Evolutionary conservation across 192 early-diverging fungal species (phyloP), one percentile per base, ranked within the genome.

Genomic region (Geranomyces variabilis): DNA sequence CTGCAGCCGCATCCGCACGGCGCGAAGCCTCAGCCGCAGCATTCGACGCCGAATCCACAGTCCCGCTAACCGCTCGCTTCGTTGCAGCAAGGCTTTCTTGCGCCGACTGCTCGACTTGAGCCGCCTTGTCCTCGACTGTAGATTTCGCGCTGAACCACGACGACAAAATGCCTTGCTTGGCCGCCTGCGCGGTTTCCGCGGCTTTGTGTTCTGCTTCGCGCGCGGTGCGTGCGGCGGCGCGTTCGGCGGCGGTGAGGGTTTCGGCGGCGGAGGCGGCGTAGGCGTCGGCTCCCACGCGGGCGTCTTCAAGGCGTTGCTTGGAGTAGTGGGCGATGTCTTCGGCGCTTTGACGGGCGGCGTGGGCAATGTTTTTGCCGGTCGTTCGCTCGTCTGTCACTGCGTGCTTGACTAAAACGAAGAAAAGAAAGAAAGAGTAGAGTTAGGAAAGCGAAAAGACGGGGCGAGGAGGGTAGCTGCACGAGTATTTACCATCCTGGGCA

Each of bases 231-330:
- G 45, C 44, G 26, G 22, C 29, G 47, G n/a, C 17, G 13, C 9
- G 15, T 31, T 57, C 55, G 33, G 36, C 31, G 21, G 19, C 13
- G 47, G 28, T 49, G 49, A 36, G 14, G 22, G n/a, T 58, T 43
- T 70, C 69, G 12, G 33, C 34, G 28, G 69, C 43, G 14, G 30
- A 26, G 6, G 30, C 58, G 29, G 28, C 33, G 57, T 43, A 62
- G 57, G 17, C n/a, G 41, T 17, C 19, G 12, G 58, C 58, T 3
- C 45, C 69, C 19, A 33, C 30, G 13, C 29, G 17, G 43, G 45
- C 69, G 55, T 70, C 45, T 47, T 70, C 69, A 17, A 17, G 9
- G 26, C 69, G 69, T 56, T 70, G 69, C 44, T 70, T 70, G 14
- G 69, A 26, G 58, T 70, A 70, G 45, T 62, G 59, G 1, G 31